phyloP scores from a whole-genome alignment of 2,329 filamentous ascomycete genomes.

The Calonectria honghensis region DNA sequence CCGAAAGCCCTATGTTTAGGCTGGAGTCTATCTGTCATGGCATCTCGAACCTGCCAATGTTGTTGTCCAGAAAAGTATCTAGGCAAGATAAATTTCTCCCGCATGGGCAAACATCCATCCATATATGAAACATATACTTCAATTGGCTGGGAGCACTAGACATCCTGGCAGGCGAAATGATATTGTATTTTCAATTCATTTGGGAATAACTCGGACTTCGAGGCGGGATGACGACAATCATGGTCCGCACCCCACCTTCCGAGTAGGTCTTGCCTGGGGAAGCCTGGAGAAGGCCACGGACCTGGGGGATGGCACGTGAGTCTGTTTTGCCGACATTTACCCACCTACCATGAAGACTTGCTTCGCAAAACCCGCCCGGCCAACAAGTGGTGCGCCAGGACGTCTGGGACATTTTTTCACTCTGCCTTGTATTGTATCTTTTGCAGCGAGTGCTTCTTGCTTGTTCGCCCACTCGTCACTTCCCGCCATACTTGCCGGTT shows the following conservation, averaged over 20 bases:
- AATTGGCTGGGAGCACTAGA: neutral
- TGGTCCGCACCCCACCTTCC: constrained; percentile 16
- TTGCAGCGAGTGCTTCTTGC: neutral
- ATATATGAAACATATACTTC: neutral
- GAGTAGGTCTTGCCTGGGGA: neutral
- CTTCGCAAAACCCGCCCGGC: constrained; percentile 32
- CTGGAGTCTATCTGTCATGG: neutral
- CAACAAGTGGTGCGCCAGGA: constrained; percentile 43
- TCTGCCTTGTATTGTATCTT: constrained; percentile 11
- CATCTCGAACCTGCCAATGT: neutral
- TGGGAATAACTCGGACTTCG: constrained; percentile 24
- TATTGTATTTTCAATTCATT: neutral
- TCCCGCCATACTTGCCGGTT: constrained; percentile 14
- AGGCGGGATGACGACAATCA: neutral
- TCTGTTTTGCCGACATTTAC: neutral
- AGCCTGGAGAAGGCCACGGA: constrained; percentile 20
- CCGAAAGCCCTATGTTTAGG: neutral
- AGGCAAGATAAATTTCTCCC: neutral
- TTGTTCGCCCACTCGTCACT: neutral
- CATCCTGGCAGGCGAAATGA: neutral
- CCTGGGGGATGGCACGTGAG: constrained; percentile 19
- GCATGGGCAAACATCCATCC: neutral
- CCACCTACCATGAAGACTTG: constrained; percentile 24
- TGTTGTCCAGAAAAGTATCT: neutral
- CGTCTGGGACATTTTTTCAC: constrained; percentile 21